Conservation (phyloP, 1,139 yeast species). For the Suhomyces bokatorum region DNA sequence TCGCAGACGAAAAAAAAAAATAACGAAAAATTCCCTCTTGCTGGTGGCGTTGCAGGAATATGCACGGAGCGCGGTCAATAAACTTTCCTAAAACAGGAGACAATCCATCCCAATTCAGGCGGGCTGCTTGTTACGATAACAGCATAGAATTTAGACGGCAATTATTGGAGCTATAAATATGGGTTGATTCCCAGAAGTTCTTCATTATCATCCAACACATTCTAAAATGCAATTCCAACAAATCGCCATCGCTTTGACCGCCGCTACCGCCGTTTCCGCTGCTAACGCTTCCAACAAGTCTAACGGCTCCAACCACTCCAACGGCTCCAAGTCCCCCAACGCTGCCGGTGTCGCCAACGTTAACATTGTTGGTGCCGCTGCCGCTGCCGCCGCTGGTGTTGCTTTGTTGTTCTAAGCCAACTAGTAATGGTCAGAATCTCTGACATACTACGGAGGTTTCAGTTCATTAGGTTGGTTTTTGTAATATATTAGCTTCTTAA, state of each 20-base stretch:
- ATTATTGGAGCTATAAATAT: conserved; percentile 12
- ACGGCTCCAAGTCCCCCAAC: conserved; percentile 22
- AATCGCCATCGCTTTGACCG: conserved; percentile 45
- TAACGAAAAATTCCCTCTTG: conserved; percentile 4
- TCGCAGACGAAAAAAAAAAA: conserved; percentile 3
- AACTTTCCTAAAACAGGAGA: conserved; percentile 14
- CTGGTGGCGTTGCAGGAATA: conserved; percentile 7
- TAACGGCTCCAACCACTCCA: conserved; percentile 27
- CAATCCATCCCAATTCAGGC: conserved; percentile 13
- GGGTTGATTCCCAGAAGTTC: conserved; percentile 6
- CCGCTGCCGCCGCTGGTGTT: conserved; percentile 22
- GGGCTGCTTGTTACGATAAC: conserved; percentile 10
- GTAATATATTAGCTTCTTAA: conserved; percentile 13
- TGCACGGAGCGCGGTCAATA: conserved; percentile 12
- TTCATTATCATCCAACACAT: conserved; percentile 6
- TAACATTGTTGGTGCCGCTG: conserved; percentile 16
- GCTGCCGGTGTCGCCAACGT: conserved; percentile 20
- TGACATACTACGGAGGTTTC: conserved; percentile 8
- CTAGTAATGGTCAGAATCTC: conserved; percentile 7
- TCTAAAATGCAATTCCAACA: conserved; percentile 46
- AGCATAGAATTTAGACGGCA: conserved; percentile 9
- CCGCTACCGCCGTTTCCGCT: conserved; percentile 44
- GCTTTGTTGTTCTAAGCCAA: conserved; percentile 20
- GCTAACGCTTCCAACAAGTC: conserved; percentile 37
- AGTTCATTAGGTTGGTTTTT: conserved; percentile 14